Percentiles rank a stretch among this genome's conserved stretches.
Evolutionary conservation across 352 stramenopile genomes (phyloP).

Genomic region (Globisporangium paroecandrum): DNA sequence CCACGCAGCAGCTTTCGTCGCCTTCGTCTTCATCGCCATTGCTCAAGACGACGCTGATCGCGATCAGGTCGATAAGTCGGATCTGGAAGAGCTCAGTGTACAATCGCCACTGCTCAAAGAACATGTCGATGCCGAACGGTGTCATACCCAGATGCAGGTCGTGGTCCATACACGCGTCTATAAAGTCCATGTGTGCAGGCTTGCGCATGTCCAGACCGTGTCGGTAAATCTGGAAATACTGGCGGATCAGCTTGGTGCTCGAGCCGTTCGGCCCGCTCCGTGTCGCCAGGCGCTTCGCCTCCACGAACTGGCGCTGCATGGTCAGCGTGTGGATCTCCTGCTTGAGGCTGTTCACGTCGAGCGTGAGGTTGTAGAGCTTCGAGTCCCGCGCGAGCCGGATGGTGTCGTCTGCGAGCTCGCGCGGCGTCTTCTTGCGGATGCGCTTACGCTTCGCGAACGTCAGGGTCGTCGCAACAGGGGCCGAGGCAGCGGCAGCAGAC

Average conservation of each 20-base stretch:
- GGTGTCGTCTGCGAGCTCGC: background rate
- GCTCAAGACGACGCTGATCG: slow-evolving; percentile 1
- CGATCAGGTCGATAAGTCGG: slow-evolving; percentile 7
- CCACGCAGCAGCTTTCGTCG: slow-evolving; percentile 10
- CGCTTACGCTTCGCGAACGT: slow-evolving; percentile 10
- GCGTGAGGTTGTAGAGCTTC: slow-evolving; percentile 25
- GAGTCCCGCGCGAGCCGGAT: slow-evolving; percentile 8
- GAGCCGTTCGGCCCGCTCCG: slow-evolving; percentile 3
- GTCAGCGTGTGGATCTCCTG: slow-evolving; percentile 24
- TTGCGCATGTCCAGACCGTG: slow-evolving; percentile 5
- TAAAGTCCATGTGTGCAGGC: background rate
- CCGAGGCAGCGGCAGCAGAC: background rate
- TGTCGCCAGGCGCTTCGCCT: slow-evolving; percentile 9
- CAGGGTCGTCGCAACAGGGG: background rate
- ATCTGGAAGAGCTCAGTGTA: slow-evolving; percentile 22
- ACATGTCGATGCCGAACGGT: slow-evolving; percentile 15
- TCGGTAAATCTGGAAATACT: slow-evolving; percentile 20
- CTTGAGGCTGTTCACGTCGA: slow-evolving; percentile 32
- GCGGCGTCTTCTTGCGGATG: slow-evolving; percentile 9
- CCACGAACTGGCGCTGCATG: background rate
- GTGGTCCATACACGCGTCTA: slow-evolving; percentile 4
- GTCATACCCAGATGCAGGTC: slow-evolving; percentile 14
- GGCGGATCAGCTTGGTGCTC: slow-evolving; percentile 9
- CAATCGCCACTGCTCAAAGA: slow-evolving; percentile 25
- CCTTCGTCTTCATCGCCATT: no score